Conservation (phyloP, 2,329 filamentous ascomycete species). For the Penicillium brasilianum region DNA sequence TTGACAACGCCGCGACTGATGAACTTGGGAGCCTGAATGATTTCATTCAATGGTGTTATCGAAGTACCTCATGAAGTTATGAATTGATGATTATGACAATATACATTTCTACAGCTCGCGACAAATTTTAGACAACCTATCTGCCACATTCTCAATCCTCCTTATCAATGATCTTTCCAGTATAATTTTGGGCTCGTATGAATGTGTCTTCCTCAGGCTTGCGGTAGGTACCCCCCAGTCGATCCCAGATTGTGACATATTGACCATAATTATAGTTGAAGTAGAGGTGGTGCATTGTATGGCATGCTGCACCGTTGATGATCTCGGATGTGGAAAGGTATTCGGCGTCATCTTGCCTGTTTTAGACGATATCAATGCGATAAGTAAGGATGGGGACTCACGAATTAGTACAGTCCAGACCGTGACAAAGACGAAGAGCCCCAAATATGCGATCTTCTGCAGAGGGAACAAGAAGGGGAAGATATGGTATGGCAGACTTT, state of each 20-base stretch:
- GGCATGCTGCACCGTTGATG: constrained; percentile 86
- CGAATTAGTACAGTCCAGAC: constrained; percentile 93
- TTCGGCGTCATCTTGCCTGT: constrained; percentile 75
- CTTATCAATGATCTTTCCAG: constrained; percentile 11
- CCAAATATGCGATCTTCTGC: constrained; percentile 85
- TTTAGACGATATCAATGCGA: neutral
- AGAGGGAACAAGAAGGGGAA: constrained; percentile 91
- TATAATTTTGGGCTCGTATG: constrained; percentile 15
- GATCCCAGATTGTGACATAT: constrained; percentile 91
- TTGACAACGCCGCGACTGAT: constrained; percentile 37
- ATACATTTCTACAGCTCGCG: neutral
- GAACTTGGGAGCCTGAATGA: constrained; percentile 39
- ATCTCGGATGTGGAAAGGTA: constrained; percentile 84
- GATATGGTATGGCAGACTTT: constrained; percentile 88
- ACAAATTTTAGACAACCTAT: neutral
- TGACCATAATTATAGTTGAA: constrained; percentile 95
- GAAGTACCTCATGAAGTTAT: constrained; percentile 2
- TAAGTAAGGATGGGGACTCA: constrained; percentile 23
- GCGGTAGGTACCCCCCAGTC: constrained; percentile 71
- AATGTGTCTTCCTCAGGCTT: constrained; percentile 27
- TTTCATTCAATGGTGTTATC: constrained; percentile 35
- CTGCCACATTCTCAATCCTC: neutral
- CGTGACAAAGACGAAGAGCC: constrained; percentile 87
- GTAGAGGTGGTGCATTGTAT: constrained; percentile 87
- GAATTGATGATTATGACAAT: constrained; percentile 13